Percentiles rank a stretch among this genome's conserved stretches.
Evolutionary conservation across 176 grass and related monocot species (phyloP).

Genomic region (Hsuehochloa calcarea): DNA sequence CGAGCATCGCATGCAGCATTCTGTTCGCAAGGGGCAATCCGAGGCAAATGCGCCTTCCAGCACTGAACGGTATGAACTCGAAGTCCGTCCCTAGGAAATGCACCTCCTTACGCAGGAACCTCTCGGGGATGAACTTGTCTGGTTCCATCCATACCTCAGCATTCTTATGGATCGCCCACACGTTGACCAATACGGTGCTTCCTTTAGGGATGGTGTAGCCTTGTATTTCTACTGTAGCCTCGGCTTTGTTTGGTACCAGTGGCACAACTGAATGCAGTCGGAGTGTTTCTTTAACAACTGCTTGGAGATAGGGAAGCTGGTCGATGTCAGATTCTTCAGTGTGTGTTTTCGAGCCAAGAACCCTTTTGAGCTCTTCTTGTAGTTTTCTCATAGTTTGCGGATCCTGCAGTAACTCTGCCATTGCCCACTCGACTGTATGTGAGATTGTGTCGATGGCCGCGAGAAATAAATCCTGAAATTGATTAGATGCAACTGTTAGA

Average conservation of each 20-base stretch:
- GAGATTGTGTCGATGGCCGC: conserved; percentile 22
- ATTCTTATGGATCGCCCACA: conserved; percentile 42
- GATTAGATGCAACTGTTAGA: not conserved
- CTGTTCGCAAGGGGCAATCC: conserved; percentile 29
- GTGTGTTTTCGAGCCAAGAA: not conserved
- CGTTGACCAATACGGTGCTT: conserved; percentile 36
- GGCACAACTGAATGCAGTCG: conserved; percentile 12
- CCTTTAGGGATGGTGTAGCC: conserved; percentile 28
- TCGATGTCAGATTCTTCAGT: conserved; percentile 10
- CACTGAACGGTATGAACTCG: conserved; percentile 44
- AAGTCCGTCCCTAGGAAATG: conserved; percentile 21
- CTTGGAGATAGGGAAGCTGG: conserved; percentile 31
- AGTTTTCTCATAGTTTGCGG: not conserved
- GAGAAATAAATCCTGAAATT: conserved; percentile 34
- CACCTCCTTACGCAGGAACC: conserved; percentile 31
- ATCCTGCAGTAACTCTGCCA: conserved; percentile 33
- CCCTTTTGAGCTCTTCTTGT: not conserved
- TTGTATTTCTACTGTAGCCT: not conserved
- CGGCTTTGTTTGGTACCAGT: not conserved
- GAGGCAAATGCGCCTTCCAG: conserved; percentile 36
- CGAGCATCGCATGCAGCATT: conserved; percentile 47
- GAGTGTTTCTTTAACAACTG: conserved; percentile 25
- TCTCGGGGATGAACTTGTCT: conserved; percentile 33
- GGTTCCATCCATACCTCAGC: conserved; percentile 18
- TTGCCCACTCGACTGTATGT: conserved; percentile 25